Evolutionary conservation across 225 moss, liverwort and hornwort species (phyloP).

Genomic region (Bryoerythrophyllum caledonicum): DNA sequence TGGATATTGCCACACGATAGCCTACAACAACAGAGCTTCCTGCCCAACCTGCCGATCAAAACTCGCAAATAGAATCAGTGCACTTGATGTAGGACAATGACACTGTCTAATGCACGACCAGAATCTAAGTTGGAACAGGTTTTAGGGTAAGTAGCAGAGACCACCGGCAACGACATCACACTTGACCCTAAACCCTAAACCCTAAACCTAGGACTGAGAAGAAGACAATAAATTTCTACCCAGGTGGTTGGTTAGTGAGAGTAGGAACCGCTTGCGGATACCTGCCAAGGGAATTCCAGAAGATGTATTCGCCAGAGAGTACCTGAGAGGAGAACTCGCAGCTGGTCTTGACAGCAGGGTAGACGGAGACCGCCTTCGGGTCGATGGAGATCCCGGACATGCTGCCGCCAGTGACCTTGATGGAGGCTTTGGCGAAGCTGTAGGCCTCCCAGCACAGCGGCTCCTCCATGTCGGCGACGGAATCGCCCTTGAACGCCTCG

Average conservation of each 20-base stretch:
- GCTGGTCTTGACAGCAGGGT: conserved; percentile 76
- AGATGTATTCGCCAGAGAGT: conserved; percentile 89
- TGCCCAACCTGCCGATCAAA: background rate
- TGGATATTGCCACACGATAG: background rate
- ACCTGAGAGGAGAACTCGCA: conserved; percentile 93
- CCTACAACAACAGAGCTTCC: background rate
- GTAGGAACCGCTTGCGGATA: conserved; percentile 72
- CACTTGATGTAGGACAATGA: background rate
- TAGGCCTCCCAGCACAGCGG: conserved; percentile 99
- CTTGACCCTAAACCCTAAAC: too few relatives aligned
- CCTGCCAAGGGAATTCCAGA: conserved; percentile 96
- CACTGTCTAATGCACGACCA: background rate
- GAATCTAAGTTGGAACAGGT: background rate
- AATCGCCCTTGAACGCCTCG: conserved; percentile 73
- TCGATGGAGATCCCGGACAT: conserved; percentile 92
- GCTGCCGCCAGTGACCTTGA: conserved; percentile 81
- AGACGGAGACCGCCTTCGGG: conserved; percentile 77
- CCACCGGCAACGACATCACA: background rate
- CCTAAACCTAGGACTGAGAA: conserved; percentile 12
- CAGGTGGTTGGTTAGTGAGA: background rate
- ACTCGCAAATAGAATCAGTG: background rate
- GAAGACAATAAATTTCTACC: background rate
- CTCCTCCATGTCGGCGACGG: conserved; percentile 85
- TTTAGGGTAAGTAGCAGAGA: background rate
- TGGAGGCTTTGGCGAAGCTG: conserved; percentile 86